Evolutionary conservation across 176 grass and related monocot genomes (phyloP).

Genomic region (Rhynchospora tenuis): DNA sequence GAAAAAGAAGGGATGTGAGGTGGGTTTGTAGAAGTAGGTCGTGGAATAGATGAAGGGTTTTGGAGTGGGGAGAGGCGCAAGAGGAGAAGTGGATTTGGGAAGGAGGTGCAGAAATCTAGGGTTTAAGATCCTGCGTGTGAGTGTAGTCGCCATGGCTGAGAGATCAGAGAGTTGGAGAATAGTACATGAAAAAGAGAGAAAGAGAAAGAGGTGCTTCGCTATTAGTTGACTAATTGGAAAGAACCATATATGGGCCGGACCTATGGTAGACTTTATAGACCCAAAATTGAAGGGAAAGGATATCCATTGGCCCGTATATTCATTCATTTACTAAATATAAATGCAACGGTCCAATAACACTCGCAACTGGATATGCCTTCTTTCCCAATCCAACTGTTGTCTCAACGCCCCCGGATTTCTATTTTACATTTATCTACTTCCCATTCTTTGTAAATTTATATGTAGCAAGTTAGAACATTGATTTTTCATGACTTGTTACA

Average conservation of each 20-base stretch:
- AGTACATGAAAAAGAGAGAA: not conserved
- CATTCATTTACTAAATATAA: not conserved
- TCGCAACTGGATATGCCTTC: constrained; percentile 21
- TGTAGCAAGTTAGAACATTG: not conserved
- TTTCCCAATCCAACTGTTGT: constrained; percentile 33
- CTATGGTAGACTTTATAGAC: no score
- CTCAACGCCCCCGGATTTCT: not conserved
- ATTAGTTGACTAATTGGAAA: no score
- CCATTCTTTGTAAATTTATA: not conserved
- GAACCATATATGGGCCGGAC: no score
- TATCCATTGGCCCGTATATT: not conserved
- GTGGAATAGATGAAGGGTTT: constrained; percentile 7
- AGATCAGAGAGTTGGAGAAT: not conserved
- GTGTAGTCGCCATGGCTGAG: constrained; percentile 37
- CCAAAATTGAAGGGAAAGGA: not conserved
- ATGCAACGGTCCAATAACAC: not conserved
- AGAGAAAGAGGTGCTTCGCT: no score
- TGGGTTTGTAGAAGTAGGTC: constrained; percentile 16
- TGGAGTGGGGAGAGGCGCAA: not conserved
- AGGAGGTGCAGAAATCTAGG: not conserved
- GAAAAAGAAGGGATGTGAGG: constrained; percentile 17
- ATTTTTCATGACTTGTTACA: not conserved
- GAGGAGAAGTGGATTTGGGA: not conserved
- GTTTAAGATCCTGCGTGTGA: constrained; percentile 46
- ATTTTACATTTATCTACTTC: not conserved